A percentile compares a stretch with the other conserved stretches of the same genome.
Conservation (phyloP, 768 basidiomycete species). For the Termitomyces sp. region DNA sequence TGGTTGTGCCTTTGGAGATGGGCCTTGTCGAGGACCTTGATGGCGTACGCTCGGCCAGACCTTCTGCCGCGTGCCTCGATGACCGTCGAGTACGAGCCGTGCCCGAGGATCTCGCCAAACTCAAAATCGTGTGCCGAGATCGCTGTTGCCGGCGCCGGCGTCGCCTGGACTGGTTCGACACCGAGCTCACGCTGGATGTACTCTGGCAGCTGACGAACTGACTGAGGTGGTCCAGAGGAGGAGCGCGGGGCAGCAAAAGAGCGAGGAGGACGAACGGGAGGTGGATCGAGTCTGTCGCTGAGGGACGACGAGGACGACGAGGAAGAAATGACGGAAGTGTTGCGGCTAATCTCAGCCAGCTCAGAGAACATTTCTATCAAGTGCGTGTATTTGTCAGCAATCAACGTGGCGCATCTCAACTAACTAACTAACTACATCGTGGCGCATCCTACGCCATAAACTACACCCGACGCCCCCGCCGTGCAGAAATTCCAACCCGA, state of each 20-base stretch:
- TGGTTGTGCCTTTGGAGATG: slow-evolving; percentile 76
- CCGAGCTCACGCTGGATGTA: slow-evolving; percentile 59
- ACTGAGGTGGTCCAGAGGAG: slow-evolving; percentile 20
- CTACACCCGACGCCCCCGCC: slow-evolving; percentile 20
- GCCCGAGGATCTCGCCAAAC: slow-evolving; percentile 69
- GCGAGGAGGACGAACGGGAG: slow-evolving; percentile 48
- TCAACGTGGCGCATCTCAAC: too few species aligned
- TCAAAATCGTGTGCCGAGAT: slow-evolving; percentile 61
- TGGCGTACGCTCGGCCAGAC: slow-evolving; percentile 61
- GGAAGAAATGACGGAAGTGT: slow-evolving; percentile 70
- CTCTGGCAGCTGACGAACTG: slow-evolving; percentile 25
- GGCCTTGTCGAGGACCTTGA: slow-evolving; percentile 77
- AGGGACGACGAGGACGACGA: slow-evolving; percentile 44
- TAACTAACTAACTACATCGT: neutral
- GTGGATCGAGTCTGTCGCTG: slow-evolving; percentile 22
- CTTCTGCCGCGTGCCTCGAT: slow-evolving; percentile 52
- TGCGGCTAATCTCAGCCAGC: slow-evolving; percentile 65
- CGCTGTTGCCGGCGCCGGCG: slow-evolving; percentile 6
- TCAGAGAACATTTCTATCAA: slow-evolving; percentile 5
- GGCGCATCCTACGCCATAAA: neutral
- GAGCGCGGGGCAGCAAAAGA: slow-evolving; percentile 65
- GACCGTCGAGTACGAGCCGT: slow-evolving; percentile 77
- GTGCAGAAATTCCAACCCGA: slow-evolving; percentile 26
- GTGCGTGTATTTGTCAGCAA: slow-evolving; percentile 1
- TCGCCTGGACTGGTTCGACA: slow-evolving; percentile 5